A percentile compares a stretch with the other conserved stretches of the same genome.
These are phyloP conservation scores for Cyberlindnera xylosilytica DNA, from an alignment of 805 yeast species.

Conservation along the genomic window DNA sequence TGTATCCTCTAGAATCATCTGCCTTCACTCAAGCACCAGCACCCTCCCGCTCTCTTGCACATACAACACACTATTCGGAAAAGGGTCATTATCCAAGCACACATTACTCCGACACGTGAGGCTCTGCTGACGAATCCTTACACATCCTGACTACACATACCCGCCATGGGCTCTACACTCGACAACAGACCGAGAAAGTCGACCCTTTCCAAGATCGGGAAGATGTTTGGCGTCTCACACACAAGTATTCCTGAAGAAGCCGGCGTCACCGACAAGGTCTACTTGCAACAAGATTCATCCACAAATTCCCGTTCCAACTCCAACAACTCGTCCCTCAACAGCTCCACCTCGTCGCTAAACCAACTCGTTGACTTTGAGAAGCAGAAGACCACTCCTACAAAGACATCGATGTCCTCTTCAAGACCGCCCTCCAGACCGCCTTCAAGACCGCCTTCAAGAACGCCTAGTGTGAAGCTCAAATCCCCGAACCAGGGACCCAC, in stretches of 20 bases:
- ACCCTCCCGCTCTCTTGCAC: too few species aligned
- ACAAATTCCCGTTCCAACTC: slow-evolving; percentile 10
- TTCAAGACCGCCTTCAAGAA: slow-evolving; percentile 19
- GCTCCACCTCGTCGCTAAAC: slow-evolving; percentile 16
- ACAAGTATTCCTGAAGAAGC: slow-evolving; percentile 12
- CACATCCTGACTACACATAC: too few species aligned
- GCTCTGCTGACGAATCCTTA: not conserved
- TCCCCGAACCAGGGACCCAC: slow-evolving; percentile 8
- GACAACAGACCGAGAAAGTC: slow-evolving; percentile 26
- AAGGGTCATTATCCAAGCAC: too few species aligned
- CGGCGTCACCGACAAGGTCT: not conserved
- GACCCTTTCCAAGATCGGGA: slow-evolving; percentile 29
- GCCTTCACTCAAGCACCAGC: too few species aligned
- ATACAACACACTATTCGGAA: too few species aligned
- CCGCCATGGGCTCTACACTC: slow-evolving; percentile 10
- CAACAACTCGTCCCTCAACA: slow-evolving; percentile 12
- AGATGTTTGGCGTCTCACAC: slow-evolving; percentile 25
- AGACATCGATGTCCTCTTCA: slow-evolving; percentile 3
- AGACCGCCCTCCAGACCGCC: slow-evolving; percentile 17
- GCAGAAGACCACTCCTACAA: slow-evolving; percentile 9
- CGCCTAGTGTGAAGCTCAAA: slow-evolving; percentile 13
- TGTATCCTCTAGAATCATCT: too few species aligned
- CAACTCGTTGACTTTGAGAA: slow-evolving; percentile 9
- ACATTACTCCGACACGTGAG: not conserved
- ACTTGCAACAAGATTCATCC: not conserved